These are phyloP conservation scores for Fusarium sulawesiense DNA, from an alignment of 2,329 filamentous ascomycete species.

Conservation along the genomic window DNA sequence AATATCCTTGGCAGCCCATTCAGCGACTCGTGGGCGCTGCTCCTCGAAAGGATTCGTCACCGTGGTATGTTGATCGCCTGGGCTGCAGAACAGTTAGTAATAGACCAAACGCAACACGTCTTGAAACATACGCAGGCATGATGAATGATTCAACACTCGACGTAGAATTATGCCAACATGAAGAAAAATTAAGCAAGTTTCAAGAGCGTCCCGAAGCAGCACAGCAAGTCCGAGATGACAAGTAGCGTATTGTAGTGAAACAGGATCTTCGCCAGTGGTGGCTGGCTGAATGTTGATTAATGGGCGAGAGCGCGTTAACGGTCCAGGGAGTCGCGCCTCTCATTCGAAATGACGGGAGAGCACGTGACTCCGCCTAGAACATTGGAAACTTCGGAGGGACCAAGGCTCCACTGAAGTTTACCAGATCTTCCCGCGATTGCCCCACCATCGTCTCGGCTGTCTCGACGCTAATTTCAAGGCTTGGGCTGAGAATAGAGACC, in stretches of 20 bases:
- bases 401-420: constrained; percentile 11
- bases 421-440: constrained; percentile 27
- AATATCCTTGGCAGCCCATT: constrained; percentile 91
- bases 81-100: constrained; percentile 57
- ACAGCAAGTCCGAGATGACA: neutral
- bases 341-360: constrained; percentile 44
- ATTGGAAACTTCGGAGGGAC: neutral
- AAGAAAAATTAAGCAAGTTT: constrained; percentile 19
- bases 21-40: constrained; percentile 71
- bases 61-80: constrained; percentile 71
- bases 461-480: neutral
- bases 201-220: neutral
- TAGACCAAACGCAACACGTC: constrained; percentile 21
- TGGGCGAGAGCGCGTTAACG: constrained; percentile 38
- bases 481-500: neutral
- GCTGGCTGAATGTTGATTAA: constrained; percentile 28
- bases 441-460: constrained; percentile 18
- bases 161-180: constrained; percentile 42
- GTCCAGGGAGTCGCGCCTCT: constrained; percentile 41
- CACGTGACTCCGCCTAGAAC: constrained; percentile 42
- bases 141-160: constrained; percentile 31
- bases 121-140: constrained; percentile 59
- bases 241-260: neutral
- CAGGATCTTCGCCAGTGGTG: constrained; percentile 18
- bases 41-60: constrained; percentile 86